Base-by-base conservation (phyloP, 345 rosid species). In the Linum lewisii region DNA sequence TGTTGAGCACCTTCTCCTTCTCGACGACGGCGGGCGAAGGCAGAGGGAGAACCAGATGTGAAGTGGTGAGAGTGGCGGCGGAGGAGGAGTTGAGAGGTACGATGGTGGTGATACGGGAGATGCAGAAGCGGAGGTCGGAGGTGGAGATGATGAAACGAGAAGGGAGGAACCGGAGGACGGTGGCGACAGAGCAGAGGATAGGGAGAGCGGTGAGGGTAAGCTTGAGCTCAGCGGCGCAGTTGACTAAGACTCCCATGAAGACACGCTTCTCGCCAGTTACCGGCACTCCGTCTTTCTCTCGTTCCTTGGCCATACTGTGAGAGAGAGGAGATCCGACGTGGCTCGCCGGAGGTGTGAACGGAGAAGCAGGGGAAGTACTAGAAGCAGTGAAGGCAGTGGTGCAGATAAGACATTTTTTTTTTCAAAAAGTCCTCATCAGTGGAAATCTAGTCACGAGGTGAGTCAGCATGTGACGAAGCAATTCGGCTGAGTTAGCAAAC, bases 141-240 rank as follows among this genome's bases (percentile, higher is more conserved):
- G 97, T 63, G 58, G 95, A 81, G 57, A 89, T 63, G 51, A 80
- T 59, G 77, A 87, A 83, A 59, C 82, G 83, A 16, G 95, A 72
- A 53, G 93, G 95, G 1, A 83, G 7, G 58, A 87, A 82, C 70
- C 84, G 95, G 29, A 87, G 72, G 50, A 90, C 70, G 57, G 84
- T 82, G 24, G 79, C 89, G 7, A 87, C 10, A 67, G 78, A 71
- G 70, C 87, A 87, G 62, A 90, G 78, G 64, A 90, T 55, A 61
- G 87, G 67, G 38, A 90, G 81, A 63, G 89, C 78, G 15, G 70
- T 71, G 54, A 87, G 25, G 24, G 76, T 68, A 25, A 82, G 72
- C 65, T 87, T 87, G 18, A 90, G 86, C 75, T 90, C 94, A 0
- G 89, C 81, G 10, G 87, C 84, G 70, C 86, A 90, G 75, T 81